Conservation (phyloP, 1,284 basidiomycete genomes). For the Kalmanozyma brasiliensis region DNA sequence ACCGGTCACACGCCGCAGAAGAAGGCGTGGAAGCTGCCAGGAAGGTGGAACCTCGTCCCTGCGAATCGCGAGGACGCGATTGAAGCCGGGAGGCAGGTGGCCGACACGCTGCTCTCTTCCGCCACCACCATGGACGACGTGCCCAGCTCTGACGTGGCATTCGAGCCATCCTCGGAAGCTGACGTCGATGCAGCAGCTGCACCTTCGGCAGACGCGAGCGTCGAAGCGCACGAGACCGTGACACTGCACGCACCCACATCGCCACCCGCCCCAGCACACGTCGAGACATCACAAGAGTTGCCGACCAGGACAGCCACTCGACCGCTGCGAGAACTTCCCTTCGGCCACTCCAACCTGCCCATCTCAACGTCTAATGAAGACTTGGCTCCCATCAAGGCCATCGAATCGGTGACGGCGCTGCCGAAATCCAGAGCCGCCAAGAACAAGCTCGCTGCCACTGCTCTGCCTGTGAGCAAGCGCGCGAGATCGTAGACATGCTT, state of each 20-base stretch:
- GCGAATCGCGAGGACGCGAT: conserved; percentile 44
- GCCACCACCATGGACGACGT: conserved; percentile 5
- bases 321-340: conserved; percentile 30
- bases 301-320: conserved; percentile 2
- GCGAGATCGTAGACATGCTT: conserved; percentile 17
- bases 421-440: conserved; percentile 28
- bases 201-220: conserved; percentile 5
- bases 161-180: conserved; percentile 10
- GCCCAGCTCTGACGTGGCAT: conserved; percentile 11
- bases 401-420: conserved; percentile 1
- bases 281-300: neutral
- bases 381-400: conserved; percentile 7
- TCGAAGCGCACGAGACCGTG: neutral
- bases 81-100: conserved; percentile 28
- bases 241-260: neutral
- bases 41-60: conserved; percentile 49
- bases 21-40: conserved; percentile 36
- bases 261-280: neutral
- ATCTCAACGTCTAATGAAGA: conserved; percentile 17
- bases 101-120: conserved; percentile 13
- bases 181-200: neutral
- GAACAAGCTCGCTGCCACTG: conserved; percentile 33
- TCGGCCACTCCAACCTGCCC: conserved; percentile 35
- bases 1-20: conserved; percentile 60
- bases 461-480: conserved; percentile 35